These are phyloP conservation scores for Colletotrichum noveboracense DNA, from an alignment of 2,329 filamentous ascomycete genomes.

Conservation along the genomic window DNA sequence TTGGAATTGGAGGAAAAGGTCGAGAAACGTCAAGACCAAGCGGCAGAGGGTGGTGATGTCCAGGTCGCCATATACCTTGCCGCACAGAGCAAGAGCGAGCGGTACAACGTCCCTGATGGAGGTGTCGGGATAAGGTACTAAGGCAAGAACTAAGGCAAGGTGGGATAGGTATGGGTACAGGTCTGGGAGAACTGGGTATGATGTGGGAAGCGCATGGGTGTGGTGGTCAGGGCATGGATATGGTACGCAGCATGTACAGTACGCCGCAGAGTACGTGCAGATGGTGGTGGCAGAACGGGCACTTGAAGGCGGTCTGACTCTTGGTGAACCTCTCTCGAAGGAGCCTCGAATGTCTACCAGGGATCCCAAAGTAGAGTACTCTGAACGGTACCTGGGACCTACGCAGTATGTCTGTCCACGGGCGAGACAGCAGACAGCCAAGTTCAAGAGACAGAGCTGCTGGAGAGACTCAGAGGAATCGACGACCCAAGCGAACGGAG, in stretches of 20 bases:
- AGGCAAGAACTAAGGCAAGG: constrained; percentile 1
- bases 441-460: neutral
- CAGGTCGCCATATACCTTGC: constrained; percentile 1
- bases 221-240: neutral
- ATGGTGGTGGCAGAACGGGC: constrained; percentile 8
- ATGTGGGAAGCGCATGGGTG: neutral
- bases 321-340: neutral
- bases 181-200: neutral
- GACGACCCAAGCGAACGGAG: neutral
- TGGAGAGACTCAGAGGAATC: neutral
- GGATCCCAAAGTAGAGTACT: neutral
- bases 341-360: neutral
- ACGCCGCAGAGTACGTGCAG: neutral
- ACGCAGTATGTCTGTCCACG: neutral
- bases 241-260: neutral
- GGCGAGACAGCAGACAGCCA: neutral
- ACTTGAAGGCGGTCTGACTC: constrained; percentile 14
- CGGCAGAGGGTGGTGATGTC: constrained; percentile 15
- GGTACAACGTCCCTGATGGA: neutral
- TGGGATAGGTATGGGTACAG: neutral
- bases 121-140: neutral
- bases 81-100: neutral
- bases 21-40: constrained; percentile 13
- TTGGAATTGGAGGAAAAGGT: constrained; percentile 3
- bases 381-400: neutral